Percentiles rank a stretch among this genome's conserved stretches.
These are phyloP conservation scores for Eimeria acervulina DNA, from an alignment of 169 alveolate genomes.

Conservation along the genomic window DNA sequence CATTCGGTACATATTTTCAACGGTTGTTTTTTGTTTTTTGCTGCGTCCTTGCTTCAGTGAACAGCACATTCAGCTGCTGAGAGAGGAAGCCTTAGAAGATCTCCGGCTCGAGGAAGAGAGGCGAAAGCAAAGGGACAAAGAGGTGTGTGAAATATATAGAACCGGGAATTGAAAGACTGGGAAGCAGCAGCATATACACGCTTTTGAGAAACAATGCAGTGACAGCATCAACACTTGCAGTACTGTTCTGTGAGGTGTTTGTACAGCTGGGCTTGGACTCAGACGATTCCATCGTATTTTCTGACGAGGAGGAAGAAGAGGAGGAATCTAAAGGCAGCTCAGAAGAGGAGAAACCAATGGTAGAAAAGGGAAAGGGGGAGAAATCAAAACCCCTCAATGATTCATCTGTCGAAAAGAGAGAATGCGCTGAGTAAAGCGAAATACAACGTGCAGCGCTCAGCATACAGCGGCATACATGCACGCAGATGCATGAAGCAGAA, in stretches of 20 bases:
- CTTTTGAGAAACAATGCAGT: too few species aligned
- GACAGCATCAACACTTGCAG: too few species aligned
- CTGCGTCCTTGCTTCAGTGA: neutral
- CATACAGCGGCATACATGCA: too few species aligned
- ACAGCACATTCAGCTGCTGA: conserved; percentile 80
- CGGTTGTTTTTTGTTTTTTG: too few species aligned
- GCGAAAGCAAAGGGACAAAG: conserved; percentile 84
- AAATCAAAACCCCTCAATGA: neutral
- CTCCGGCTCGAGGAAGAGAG: conserved; percentile 87
- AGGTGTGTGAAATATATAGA: conserved; percentile 81
- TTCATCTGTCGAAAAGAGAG: neutral
- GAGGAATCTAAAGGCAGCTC: neutral
- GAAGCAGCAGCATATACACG: too few species aligned
- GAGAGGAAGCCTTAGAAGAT: conserved; percentile 86
- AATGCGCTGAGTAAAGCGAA: conserved; percentile 16
- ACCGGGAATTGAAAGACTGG: too few species aligned
- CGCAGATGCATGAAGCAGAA: neutral
- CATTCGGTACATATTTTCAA: too few species aligned
- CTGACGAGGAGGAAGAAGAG: conserved; percentile 76
- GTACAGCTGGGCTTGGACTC: conserved; percentile 71
- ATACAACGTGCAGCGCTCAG: too few species aligned
- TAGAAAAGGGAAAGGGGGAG: neutral
- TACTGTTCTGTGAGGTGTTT: neutral
- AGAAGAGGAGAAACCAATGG: conserved; percentile 36
- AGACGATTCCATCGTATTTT: conserved; percentile 75